Percentiles rank a stretch among this genome's conserved stretches.
These are phyloP conservation scores for Aechmea fasciata DNA, from an alignment of 176 grass and related monocot species.

Conservation along the genomic window DNA sequence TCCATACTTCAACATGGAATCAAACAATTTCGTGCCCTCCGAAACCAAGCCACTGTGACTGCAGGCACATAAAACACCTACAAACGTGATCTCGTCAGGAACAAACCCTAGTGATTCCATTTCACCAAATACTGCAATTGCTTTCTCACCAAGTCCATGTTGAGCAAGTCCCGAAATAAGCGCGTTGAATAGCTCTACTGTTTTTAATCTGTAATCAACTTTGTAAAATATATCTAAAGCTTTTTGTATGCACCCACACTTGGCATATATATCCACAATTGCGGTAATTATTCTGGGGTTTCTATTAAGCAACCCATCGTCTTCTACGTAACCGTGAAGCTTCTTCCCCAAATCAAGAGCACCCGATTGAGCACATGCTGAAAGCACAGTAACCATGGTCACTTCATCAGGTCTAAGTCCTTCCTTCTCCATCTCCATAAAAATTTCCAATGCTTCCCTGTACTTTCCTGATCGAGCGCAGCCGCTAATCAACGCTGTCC, in stretches of 20 bases:
- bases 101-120: constrained; percentile 32
- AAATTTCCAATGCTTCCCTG: constrained; percentile 35
- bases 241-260: constrained; percentile 34
- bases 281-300: constrained; percentile 38
- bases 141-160: constrained; percentile 26
- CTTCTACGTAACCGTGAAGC: constrained; percentile 27
- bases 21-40: constrained; percentile 26
- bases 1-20: constrained; percentile 37
- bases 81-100: constrained; percentile 41
- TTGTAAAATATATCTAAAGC: constrained; percentile 42
- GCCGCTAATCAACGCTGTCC: constrained; percentile 44
- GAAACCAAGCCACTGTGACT: constrained; percentile 33
- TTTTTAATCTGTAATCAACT: constrained; percentile 21
- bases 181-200: constrained; percentile 44
- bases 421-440: constrained; percentile 31
- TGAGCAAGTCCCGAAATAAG: constrained; percentile 51
- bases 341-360: constrained; percentile 26
- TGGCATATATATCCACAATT: constrained; percentile 49
- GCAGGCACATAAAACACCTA: constrained; percentile 36
- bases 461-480: constrained; percentile 25
- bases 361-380: constrained; percentile 31
- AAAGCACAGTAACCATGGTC: constrained; percentile 21
- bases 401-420: constrained; percentile 41
- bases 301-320: constrained; percentile 11
- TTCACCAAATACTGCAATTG: constrained; percentile 33